Evolutionary conservation across 2,329 filamentous ascomycete genomes (phyloP).

Genomic region (Ophiocordyceps camponoti-leonardi): DNA sequence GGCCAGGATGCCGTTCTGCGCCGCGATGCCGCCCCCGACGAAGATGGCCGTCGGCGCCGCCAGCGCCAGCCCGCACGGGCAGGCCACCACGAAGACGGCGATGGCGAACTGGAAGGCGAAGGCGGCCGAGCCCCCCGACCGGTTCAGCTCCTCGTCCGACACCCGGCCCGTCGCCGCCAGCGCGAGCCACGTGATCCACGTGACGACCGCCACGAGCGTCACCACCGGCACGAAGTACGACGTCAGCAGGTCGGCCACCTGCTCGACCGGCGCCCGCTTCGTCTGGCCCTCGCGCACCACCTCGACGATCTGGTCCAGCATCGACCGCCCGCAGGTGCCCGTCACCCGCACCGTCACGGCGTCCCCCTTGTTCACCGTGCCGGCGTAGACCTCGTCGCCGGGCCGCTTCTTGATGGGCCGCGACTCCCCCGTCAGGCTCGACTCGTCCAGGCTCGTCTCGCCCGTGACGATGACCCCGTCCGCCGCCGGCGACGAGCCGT

Average conservation of each 20-base stretch:
- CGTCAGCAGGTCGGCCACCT: conserved; percentile 55
- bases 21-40: conserved; percentile 64
- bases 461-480: conserved; percentile 54
- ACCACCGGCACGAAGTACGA: conserved; percentile 63
- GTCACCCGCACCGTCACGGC: conserved; percentile 47
- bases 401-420: conserved; percentile 43
- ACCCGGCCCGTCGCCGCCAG: conserved; percentile 43
- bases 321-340: conserved; percentile 48
- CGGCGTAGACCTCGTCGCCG: conserved; percentile 52
- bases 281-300: conserved; percentile 65
- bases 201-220: conserved; percentile 49
- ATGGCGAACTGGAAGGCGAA: conserved; percentile 74
- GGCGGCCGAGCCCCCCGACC: conserved; percentile 46
- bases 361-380: conserved; percentile 55
- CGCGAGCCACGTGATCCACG: conserved; percentile 55
- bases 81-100: conserved; percentile 73
- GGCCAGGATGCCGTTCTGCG: conserved; percentile 63
- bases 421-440: conserved; percentile 71
- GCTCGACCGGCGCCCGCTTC: conserved; percentile 57
- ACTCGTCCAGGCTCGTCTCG: conserved; percentile 66
- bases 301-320: conserved; percentile 66
- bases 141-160: conserved; percentile 36
- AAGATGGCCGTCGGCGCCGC: conserved; percentile 79
- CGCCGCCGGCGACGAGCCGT: conserved; percentile 70
- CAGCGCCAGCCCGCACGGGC: conserved; percentile 67